Evolutionary conservation across 1,139 yeast species (phyloP).

Genomic region (Sugiyamaella xylanicola): DNA sequence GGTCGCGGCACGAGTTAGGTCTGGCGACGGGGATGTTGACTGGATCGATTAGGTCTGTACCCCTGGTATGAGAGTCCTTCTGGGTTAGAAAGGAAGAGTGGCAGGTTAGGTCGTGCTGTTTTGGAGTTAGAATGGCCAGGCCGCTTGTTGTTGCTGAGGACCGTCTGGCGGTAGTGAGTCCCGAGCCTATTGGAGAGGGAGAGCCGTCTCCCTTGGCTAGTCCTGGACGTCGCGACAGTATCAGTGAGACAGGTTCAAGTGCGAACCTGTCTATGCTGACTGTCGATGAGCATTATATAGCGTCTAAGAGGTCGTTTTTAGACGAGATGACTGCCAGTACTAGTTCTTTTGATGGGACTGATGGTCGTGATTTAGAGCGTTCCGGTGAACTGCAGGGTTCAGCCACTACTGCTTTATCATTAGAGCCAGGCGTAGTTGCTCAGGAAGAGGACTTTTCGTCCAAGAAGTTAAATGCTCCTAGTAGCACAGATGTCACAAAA

Average conservation of each 20-base stretch:
- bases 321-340: conserved; percentile 18
- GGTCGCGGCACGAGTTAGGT: too few species aligned
- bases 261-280: not conserved
- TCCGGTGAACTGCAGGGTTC: conserved; percentile 28
- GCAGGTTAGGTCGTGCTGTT: too few species aligned
- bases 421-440: conserved; percentile 8
- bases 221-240: not conserved
- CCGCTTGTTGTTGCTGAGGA: too few species aligned
- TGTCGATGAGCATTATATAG: conserved; percentile 9
- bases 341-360: not conserved
- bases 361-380: not conserved
- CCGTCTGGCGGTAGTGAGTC: conserved; percentile 1
- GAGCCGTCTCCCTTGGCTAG: not conserved
- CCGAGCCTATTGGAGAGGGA: conserved; percentile 8
- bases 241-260: not conserved
- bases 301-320: conserved; percentile 3
- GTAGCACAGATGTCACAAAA: conserved; percentile 29
- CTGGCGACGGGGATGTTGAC: too few species aligned
- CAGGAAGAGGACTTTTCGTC: conserved; percentile 11
- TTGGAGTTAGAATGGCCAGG: too few species aligned
- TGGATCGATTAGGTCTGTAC: too few species aligned
- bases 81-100: too few species aligned
- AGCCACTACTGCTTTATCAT: conserved; percentile 34
- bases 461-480: conserved; percentile 8
- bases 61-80: too few species aligned